Evolutionary conservation across 352 stramenopile genomes (phyloP).

Genomic region (Globisporangium viniferum): DNA sequence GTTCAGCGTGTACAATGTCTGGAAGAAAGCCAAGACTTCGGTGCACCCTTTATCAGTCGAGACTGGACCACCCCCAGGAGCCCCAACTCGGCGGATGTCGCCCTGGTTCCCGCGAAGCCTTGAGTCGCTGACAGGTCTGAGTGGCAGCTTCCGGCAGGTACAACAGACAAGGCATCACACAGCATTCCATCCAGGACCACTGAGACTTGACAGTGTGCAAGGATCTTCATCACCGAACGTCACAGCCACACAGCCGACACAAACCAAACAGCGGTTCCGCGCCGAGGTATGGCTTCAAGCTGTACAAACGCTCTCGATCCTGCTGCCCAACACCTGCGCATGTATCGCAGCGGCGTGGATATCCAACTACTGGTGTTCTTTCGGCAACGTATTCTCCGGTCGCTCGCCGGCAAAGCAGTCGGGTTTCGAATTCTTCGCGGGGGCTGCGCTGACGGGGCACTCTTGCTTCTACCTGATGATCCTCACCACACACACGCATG

Average conservation of each 20-base stretch:
- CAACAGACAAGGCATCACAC: neutral
- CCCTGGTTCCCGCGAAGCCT: neutral
- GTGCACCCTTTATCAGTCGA: neutral
- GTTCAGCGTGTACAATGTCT: neutral
- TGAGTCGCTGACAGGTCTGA: neutral
- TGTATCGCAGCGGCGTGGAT: slow-evolving; percentile 18
- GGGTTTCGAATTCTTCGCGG: slow-evolving; percentile 22
- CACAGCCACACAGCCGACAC: neutral
- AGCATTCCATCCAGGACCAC: neutral
- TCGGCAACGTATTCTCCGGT: slow-evolving; percentile 25
- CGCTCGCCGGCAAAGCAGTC: slow-evolving; percentile 25
- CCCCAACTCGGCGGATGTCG: neutral
- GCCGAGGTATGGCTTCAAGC: slow-evolving; percentile 8
- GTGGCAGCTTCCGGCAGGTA: neutral
- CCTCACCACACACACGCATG: neutral
- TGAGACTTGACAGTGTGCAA: neutral
- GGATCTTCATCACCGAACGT: neutral
- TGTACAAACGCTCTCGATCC: slow-evolving; percentile 13
- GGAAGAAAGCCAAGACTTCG: neutral
- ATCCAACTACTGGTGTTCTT: slow-evolving; percentile 18
- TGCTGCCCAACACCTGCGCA: slow-evolving; percentile 23
- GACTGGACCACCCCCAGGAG: neutral
- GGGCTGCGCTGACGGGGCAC: slow-evolving; percentile 17
- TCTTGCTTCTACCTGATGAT: slow-evolving; percentile 6
- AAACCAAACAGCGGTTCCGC: neutral